Conservation (phyloP, 2,329 filamentous ascomycete genomes). For the Aspergillus piperis region DNA sequence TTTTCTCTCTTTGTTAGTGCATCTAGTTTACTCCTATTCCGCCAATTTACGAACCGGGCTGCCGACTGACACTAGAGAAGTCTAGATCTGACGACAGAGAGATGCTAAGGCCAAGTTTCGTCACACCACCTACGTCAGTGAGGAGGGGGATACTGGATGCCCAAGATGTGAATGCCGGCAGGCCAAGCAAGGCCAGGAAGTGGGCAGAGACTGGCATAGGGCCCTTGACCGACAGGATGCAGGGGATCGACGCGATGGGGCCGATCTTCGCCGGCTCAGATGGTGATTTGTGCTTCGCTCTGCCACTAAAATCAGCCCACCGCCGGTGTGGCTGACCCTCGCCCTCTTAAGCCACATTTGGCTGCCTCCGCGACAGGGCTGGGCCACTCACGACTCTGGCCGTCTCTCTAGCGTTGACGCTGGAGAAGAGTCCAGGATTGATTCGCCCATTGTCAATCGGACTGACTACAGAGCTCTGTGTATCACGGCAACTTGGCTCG, state of each 20-base stretch:
- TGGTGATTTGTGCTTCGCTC: not conserved
- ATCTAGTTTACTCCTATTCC: not conserved
- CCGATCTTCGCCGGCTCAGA: not conserved
- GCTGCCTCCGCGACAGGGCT: not conserved
- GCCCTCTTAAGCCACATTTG: conserved; percentile 1
- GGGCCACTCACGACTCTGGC: not conserved
- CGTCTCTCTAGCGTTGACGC: not conserved
- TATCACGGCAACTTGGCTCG: not conserved
- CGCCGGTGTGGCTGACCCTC: conserved; percentile 8
- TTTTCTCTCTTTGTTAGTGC: not conserved
- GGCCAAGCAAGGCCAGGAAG: not conserved
- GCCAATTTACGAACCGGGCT: not conserved
- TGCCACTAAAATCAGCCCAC: conserved; percentile 8
- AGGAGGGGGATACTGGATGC: conserved; percentile 7
- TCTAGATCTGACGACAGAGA: not conserved
- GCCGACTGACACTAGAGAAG: not conserved
- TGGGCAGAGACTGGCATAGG: not conserved
- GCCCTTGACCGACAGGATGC: conserved; percentile 11
- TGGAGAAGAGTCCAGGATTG: not conserved
- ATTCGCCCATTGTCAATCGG: not conserved
- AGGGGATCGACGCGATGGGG: conserved; percentile 9
- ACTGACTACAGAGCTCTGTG: not conserved
- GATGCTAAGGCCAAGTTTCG: not conserved
- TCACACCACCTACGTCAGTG: conserved; percentile 12
- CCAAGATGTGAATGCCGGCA: conserved; percentile 4